Base-by-base conservation (phyloP, 2,329 filamentous ascomycete genomes). In the Hypoxylon sp. region DNA sequence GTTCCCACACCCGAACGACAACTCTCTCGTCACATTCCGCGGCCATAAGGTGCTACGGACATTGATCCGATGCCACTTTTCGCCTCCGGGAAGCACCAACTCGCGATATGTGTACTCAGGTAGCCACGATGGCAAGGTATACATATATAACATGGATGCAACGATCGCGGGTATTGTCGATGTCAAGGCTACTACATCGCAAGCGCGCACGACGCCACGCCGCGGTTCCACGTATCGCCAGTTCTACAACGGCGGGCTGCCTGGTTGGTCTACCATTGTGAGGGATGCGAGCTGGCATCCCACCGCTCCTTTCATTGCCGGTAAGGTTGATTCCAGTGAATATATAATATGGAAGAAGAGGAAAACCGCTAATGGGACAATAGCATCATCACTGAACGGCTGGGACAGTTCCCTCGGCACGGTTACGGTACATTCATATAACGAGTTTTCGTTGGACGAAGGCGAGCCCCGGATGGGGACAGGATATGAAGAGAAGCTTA, bases 61-160 rank as follows among this genome's bases (percentile, higher is more conserved):
- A 0, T 84, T 98, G 41, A 97, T 98, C 71, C 86, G 96, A 65
- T 98, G 96, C 74, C 95, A 98, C 79, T 99, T 99, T 80, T 96
- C 92, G 30, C 96, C 96, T 0, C 89, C 93, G 0, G 88, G 86
- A 9, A 94, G 92, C 75, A 95, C 93, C 1, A 92, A 97, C 76
- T 94, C 92, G 7, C 87, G 93, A 72, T 98, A 97, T 75, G 94
- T 99, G 21, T 98, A 97, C 80, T 92, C 91, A 19, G 96, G 96
- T 21, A 96, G 92, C 73, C 89, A 93, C 69, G 93, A 97, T 71
- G 96, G 96, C 51, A 91, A 91, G 63, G 91, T 97, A 0, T 95
- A 94, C 72, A 87, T 98, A 43, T 99, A 92, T 86, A 98, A 98
- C 75, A 82, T 98, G 79, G 94, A 99, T 75, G 94, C 93, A 30